A percentile compares a stretch with the other conserved stretches of the same genome.
Conservation (phyloP, 768 basidiomycete species). For the Lactifluus piperatus region DNA sequence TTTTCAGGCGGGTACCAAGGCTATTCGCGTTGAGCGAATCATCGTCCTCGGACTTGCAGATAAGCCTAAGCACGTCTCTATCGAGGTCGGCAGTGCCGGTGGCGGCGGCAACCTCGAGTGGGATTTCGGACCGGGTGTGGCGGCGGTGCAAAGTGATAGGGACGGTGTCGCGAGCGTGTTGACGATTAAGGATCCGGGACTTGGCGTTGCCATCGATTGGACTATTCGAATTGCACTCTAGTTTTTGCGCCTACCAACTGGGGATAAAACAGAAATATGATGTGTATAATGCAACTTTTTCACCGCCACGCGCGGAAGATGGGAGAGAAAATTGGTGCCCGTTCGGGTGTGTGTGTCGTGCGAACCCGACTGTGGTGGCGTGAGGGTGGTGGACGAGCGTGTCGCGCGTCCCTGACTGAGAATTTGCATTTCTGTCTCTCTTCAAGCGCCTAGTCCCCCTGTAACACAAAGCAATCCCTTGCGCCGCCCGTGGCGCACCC, state of each 20-base stretch:
- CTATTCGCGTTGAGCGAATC: constrained; percentile 76
- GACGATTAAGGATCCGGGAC: constrained; percentile 66
- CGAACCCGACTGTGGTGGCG: constrained; percentile 9
- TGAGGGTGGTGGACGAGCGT: background rate
- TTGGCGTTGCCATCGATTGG: constrained; percentile 56
- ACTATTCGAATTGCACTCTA: constrained; percentile 34
- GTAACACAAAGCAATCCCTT: constrained; percentile 1
- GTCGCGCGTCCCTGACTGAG: background rate
- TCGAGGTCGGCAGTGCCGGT: constrained; percentile 27
- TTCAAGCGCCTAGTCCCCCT: constrained; percentile 3
- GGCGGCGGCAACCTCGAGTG: constrained; percentile 48
- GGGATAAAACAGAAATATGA: too few relatives aligned
- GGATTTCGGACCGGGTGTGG: constrained; percentile 55
- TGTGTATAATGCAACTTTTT: too few relatives aligned
- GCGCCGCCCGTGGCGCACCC: background rate
- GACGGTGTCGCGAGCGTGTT: constrained; percentile 63
- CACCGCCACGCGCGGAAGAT: too few relatives aligned
- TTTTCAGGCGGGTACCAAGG: constrained; percentile 56
- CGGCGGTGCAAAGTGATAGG: constrained; percentile 39
- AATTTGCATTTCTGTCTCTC: background rate
- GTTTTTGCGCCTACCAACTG: too few relatives aligned
- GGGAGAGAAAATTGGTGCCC: too few relatives aligned
- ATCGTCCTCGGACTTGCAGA: constrained; percentile 62
- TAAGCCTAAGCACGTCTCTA: constrained; percentile 54
- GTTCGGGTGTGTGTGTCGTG: background rate